phyloP scores from a whole-genome alignment of 2,329 filamentous ascomycete genomes.

The Aspergillus latus region DNA sequence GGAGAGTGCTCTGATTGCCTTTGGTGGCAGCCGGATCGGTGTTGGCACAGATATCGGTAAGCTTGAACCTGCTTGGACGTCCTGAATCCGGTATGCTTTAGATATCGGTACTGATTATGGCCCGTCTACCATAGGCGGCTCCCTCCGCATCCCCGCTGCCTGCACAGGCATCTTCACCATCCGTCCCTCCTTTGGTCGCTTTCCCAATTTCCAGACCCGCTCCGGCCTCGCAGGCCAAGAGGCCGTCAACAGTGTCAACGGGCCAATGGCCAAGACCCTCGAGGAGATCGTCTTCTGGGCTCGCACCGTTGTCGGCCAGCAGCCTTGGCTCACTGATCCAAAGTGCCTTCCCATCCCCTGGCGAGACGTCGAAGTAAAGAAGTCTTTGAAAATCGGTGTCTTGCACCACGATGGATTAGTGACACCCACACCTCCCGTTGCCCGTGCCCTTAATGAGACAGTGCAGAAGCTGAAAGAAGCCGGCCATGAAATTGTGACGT shows the following conservation, averaged over 20 bases:
- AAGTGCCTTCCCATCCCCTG: constrained; percentile 62
- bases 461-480: constrained; percentile 58
- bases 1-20: constrained; percentile 36
- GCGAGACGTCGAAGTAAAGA: constrained; percentile 28
- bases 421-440: constrained; percentile 62
- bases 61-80: not conserved
- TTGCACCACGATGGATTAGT: constrained; percentile 63
- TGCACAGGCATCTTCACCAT: constrained; percentile 42
- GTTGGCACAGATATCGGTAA: constrained; percentile 43
- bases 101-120: not conserved
- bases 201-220: constrained; percentile 38
- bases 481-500: constrained; percentile 45
- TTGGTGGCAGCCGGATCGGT: constrained; percentile 32
- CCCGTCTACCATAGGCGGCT: constrained; percentile 28
- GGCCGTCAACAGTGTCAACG: constrained; percentile 63
- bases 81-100: no score
- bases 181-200: constrained; percentile 43
- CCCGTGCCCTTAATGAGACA: constrained; percentile 54
- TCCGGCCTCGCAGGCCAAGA: constrained; percentile 66
- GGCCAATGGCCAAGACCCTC: constrained; percentile 59
- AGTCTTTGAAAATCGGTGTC: constrained; percentile 56
- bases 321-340: constrained; percentile 59
- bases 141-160: constrained; percentile 41
- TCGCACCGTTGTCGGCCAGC: constrained; percentile 47
- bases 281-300: constrained; percentile 58